Base-by-base conservation (phyloP, 306 rosid genomes). In the Cicer yamashitae region DNA sequence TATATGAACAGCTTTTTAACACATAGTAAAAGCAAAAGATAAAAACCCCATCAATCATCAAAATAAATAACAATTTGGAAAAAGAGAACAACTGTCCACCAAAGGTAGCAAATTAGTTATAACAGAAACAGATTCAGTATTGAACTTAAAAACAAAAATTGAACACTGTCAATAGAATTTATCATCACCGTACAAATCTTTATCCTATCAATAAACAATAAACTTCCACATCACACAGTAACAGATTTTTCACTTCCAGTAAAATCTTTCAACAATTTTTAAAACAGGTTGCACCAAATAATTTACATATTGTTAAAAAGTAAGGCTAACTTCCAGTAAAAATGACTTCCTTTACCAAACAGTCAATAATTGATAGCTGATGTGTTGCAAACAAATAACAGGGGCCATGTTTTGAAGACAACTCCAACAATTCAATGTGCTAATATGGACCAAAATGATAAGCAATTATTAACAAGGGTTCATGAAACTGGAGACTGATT, bases 371-470 rank as follows among this genome's bases (percentile, higher is more conserved):
- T 12, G 40, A 76, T 70, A 83, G 22, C 54, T 63, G 52, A 47
- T 46, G 60, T 25, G 47, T 73, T 75, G 51, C 46, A 78, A 79
- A 75, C 41, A 56, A 75, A 13, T 59, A 75, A 64, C 6, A 10
- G 17, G 46, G 74, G 30, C 30, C 46, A 75, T 9, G 8, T 63
- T 70, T 40, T 17, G 77, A 70, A 61, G 52, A 68, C 73, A 75
- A 7, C 46, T 57, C 38, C 39, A 75, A 52, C 25, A 10, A 17
- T 59, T 58, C 41, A 38, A 51, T 41, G 25, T 22, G 22, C 40
- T 47, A 39, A 74, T 48, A 60, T 44, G 76, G 58, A 39, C 48
- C 45, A 41, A 71, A 56, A 47, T 39, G 38, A 71, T 71, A 25
- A 56, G 10, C 37, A 71, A 57, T 71, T 47, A 70, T 12, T 64